Conservation (phyloP, 805 yeast genomes). For the Hanseniaspora guilliermondii region DNA sequence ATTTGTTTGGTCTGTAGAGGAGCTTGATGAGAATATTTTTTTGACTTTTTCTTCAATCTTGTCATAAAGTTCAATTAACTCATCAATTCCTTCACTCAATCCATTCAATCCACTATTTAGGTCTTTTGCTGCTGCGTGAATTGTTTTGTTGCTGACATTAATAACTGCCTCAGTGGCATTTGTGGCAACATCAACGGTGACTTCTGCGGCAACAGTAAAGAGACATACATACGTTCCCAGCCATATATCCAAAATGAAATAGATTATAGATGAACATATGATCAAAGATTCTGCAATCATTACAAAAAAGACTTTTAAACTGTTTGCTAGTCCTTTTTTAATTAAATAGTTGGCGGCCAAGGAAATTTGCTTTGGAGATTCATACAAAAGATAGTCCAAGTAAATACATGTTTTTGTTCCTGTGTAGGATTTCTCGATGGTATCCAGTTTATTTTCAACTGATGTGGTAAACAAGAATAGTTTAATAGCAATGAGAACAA, state of each 20-base stretch:
- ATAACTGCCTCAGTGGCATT: conserved; percentile 59
- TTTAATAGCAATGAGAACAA: conserved; percentile 48
- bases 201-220: conserved; percentile 58
- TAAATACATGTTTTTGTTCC: conserved; percentile 32
- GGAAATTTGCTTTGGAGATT: conserved; percentile 48
- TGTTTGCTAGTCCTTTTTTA: conserved; percentile 34
- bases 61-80: conserved; percentile 42
- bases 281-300: conserved; percentile 38
- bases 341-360: conserved; percentile 42
- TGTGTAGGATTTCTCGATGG: conserved; percentile 31
- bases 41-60: conserved; percentile 41
- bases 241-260: conserved; percentile 57
- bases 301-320: conserved; percentile 36
- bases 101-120: conserved; percentile 56
- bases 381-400: conserved; percentile 26
- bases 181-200: conserved; percentile 58
- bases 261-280: conserved; percentile 45
- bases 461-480: conserved; percentile 43
- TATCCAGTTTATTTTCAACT: conserved; percentile 32
- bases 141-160: conserved; percentile 46
- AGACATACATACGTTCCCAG: conserved; percentile 84
- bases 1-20: conserved; percentile 25
- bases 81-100: conserved; percentile 45
- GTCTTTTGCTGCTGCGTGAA: conserved; percentile 42
- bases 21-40: conserved; percentile 41